Percentiles rank a stretch among this genome's conserved stretches.
These are phyloP conservation scores for Pyrus bretschneideri DNA, from an alignment of 306 rosid species.

Conservation along the genomic window DNA sequence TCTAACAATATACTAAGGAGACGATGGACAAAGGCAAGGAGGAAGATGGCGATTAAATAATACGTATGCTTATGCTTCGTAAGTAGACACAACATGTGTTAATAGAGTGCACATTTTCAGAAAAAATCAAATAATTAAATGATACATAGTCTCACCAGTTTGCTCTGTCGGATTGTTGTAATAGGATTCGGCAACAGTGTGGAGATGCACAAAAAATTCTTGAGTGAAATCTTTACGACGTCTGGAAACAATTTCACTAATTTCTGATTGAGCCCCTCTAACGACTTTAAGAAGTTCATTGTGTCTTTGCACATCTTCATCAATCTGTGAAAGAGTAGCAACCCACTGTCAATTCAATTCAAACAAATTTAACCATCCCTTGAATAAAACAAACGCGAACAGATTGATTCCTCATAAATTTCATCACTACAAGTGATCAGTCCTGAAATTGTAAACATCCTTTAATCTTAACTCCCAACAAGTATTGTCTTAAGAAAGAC, in stretches of 20 bases:
- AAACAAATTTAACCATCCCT: too few relatives aligned
- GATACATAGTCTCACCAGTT: constrained; percentile 38
- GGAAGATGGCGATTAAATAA: not conserved
- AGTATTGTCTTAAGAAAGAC: too few relatives aligned
- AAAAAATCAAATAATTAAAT: not conserved
- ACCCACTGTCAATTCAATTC: not conserved
- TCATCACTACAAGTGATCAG: too few relatives aligned
- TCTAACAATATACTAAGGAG: not conserved
- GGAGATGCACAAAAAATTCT: constrained; percentile 83
- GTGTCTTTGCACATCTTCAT: constrained; percentile 87
- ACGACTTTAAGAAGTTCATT: constrained; percentile 58
- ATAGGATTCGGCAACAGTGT: constrained; percentile 61
- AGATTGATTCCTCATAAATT: too few relatives aligned
- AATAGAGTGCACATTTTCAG: not conserved
- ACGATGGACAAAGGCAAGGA: not conserved
- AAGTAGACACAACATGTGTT: not conserved
- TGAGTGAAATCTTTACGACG: constrained; percentile 90
- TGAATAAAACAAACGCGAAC: too few relatives aligned
- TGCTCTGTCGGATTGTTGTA: constrained; percentile 49
- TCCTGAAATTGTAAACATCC: too few relatives aligned
- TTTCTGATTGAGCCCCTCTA: constrained; percentile 33
- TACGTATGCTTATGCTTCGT: not conserved
- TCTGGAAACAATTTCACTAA: constrained; percentile 60
- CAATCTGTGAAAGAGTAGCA: constrained; percentile 45
- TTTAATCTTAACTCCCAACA: too few relatives aligned